Conservation (phyloP, 225 moss, liverwort and hornwort species). For the Marchantia paleacea region DNA sequence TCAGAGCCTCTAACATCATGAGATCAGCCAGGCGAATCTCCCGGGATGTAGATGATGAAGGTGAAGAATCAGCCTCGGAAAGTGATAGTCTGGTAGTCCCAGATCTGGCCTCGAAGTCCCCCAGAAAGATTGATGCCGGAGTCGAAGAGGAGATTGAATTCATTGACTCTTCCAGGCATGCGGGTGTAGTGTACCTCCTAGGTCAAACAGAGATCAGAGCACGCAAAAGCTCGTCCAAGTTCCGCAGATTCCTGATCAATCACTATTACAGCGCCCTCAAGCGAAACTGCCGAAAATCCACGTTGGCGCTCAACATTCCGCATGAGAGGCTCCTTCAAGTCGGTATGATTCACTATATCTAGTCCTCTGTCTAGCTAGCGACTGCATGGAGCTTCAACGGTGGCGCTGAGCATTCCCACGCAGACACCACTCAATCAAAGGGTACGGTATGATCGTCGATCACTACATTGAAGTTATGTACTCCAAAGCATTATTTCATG, state of each 20-base stretch:
- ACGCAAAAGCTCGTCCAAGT: slow-evolving; percentile 35
- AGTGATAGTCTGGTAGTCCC: neutral
- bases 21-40: slow-evolving; percentile 4
- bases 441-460: too few species aligned
- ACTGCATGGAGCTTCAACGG: too few species aligned
- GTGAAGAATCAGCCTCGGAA: neutral
- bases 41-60: neutral
- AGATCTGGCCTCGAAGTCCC: neutral
- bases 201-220: slow-evolving; percentile 58
- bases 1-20: neutral
- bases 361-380: slow-evolving; percentile 12
- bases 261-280: slow-evolving; percentile 50
- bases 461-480: too few species aligned
- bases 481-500: too few species aligned
- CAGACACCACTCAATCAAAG: too few species aligned
- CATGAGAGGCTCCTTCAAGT: slow-evolving; percentile 61
- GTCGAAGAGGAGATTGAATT: slow-evolving; percentile 43
- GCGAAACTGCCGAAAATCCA: slow-evolving; percentile 54
- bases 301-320: slow-evolving; percentile 50
- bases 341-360: slow-evolving; percentile 79
- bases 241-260: slow-evolving; percentile 62
- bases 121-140: slow-evolving; percentile 11
- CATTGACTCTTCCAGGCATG: slow-evolving; percentile 45
- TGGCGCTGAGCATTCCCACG: too few species aligned
- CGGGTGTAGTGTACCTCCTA: slow-evolving; percentile 64